Conservation (phyloP, 129 eudicot species). For the Arctium minus region DNA sequence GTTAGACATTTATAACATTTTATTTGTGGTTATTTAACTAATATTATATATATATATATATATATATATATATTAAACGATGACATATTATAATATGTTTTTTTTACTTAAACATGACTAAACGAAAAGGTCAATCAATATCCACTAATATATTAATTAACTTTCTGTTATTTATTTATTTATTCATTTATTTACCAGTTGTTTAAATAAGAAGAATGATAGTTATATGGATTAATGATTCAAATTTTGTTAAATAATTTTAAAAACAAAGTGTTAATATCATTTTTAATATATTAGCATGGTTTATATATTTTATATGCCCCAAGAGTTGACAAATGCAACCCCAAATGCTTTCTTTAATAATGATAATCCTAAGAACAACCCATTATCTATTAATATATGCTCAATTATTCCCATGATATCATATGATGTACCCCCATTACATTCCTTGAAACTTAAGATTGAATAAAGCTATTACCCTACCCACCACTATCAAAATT, state of each 20-base stretch:
- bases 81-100: not conserved
- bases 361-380: constrained; percentile 15
- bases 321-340: constrained; percentile 21
- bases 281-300: not conserved
- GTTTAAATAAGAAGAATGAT: not conserved
- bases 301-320: not conserved
- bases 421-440: constrained; percentile 19
- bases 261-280: not conserved
- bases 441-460: constrained; percentile 23
- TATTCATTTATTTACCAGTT: not conserved
- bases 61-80: too few relatives aligned
- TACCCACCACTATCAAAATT: not conserved
- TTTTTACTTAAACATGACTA: not conserved
- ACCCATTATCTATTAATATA: constrained; percentile 16
- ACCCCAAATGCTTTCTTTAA: constrained; percentile 8
- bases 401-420: constrained; percentile 25
- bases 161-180: not conserved
- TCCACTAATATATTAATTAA: not conserved
- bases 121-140: not conserved
- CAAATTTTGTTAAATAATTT: not conserved
- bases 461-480: constrained; percentile 3
- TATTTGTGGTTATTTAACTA: too few relatives aligned
- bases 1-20: too few relatives aligned
- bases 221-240: not conserved
- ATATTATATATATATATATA: too few relatives aligned